phyloP scores from a whole-genome alignment of 1,284 basidiomycete genomes.

The Ganoderma boninense region DNA sequence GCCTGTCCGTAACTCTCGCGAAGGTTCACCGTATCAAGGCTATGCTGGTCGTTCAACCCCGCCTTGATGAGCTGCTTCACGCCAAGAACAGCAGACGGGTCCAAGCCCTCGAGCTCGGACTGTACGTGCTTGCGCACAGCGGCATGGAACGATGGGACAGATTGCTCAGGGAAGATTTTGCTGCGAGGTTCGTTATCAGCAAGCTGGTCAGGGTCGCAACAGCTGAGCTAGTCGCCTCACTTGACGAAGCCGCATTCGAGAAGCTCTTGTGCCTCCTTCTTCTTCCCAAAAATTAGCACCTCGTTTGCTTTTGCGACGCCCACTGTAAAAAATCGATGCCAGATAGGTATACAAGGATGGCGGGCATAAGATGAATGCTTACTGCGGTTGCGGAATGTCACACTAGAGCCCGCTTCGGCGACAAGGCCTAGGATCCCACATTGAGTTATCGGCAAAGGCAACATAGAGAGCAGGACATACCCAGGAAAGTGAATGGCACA shows the following conservation, averaged over 20 bases:
- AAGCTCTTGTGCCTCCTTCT: constrained; percentile 66
- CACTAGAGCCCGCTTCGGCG: constrained; percentile 72
- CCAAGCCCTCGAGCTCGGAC: constrained; percentile 62
- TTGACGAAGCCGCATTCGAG: constrained; percentile 71
- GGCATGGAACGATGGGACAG: constrained; percentile 60
- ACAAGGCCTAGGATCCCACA: constrained; percentile 57
- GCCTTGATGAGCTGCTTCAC: constrained; percentile 64
- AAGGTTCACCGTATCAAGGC: constrained; percentile 70
- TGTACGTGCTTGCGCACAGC: constrained; percentile 57
- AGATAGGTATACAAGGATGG: not conserved
- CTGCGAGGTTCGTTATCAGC: constrained; percentile 43
- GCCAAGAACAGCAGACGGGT: constrained; percentile 58
- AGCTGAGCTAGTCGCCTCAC: constrained; percentile 46
- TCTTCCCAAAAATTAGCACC: constrained; percentile 73
- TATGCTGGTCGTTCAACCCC: constrained; percentile 68
- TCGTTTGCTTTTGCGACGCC: constrained; percentile 74
- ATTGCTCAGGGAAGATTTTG: constrained; percentile 65
- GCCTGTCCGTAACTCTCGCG: constrained; percentile 77
- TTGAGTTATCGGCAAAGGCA: constrained; percentile 10
- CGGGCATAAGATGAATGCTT: constrained; percentile 30
- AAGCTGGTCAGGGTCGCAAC: constrained; percentile 2
- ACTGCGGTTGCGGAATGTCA: constrained; percentile 73
- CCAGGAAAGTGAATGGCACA: constrained; percentile 74
- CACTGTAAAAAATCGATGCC: constrained; percentile 51
- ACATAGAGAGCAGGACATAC: constrained; percentile 40